Evolutionary conservation across 73 alveolate species (phyloP).

Genomic region (Tetrahymena malaccensis): DNA sequence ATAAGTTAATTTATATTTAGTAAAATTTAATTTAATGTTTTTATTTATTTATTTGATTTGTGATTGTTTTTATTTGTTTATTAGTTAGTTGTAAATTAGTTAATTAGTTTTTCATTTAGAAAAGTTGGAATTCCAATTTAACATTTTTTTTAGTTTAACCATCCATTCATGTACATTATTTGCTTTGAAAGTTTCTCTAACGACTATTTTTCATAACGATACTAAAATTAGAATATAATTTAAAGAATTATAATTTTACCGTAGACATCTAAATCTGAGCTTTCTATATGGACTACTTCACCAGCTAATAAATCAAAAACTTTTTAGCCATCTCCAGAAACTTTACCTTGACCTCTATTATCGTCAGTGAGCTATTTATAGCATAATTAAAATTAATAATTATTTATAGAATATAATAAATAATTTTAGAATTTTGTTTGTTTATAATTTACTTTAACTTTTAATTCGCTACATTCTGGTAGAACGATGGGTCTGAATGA

Average conservation of each 20-base stretch:
- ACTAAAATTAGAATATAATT: not conserved
- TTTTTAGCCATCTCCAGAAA: constrained; percentile 27
- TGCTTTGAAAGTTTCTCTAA: not conserved
- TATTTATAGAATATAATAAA: no score
- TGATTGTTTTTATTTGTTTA: not conserved
- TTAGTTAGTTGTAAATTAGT: not conserved
- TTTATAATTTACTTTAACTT: constrained; percentile 10
- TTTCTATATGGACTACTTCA: not conserved
- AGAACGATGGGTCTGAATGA: constrained; percentile 93
- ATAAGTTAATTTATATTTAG: no score
- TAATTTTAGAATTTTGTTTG: no score
- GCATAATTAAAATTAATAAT: no score
- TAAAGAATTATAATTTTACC: not conserved
- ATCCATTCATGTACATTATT: constrained; percentile 15
- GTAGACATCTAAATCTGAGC: constrained; percentile 6
- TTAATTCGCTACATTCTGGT: constrained; percentile 42
- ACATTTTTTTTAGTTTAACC: constrained; percentile 19
- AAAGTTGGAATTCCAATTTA: constrained; percentile 28
- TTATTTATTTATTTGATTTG: not conserved
- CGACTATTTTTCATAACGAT: not conserved
- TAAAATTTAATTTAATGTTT: no score
- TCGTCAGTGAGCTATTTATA: constrained; percentile 1
- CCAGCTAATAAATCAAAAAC: not conserved
- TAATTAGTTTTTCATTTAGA: not conserved
- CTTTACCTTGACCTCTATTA: constrained; percentile 11